A percentile compares a stretch with the other conserved stretches of the same genome.
Evolutionary conservation across 345 rosid genomes (phyloP).

Genomic region (Mangifera indica): DNA sequence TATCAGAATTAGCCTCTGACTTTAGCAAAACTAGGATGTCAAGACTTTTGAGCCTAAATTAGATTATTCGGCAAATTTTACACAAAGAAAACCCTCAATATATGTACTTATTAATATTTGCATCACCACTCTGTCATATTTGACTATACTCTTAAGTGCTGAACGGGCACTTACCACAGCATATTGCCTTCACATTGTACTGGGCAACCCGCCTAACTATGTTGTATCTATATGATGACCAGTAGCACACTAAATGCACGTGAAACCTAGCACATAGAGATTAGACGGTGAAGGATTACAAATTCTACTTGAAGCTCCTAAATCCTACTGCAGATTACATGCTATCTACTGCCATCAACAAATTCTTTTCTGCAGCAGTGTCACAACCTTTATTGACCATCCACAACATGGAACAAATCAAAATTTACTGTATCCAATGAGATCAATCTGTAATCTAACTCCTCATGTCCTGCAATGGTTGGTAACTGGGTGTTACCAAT

Average conservation of each 20-base stretch:
- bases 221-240: background rate
- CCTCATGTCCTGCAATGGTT: conserved; percentile 16
- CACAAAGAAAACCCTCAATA: background rate
- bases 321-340: conserved; percentile 19
- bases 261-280: conserved; percentile 6
- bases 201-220: background rate
- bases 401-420: conserved; percentile 10
- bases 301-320: conserved; percentile 4
- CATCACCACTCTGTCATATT: background rate
- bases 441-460: conserved; percentile 1
- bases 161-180: conserved; percentile 9
- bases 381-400: conserved; percentile 8
- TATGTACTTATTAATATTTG: background rate
- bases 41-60: background rate
- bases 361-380: background rate
- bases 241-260: conserved; percentile 21
- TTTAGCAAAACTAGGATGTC: background rate
- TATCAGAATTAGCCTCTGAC: background rate
- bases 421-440: background rate
- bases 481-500: conserved; percentile 2
- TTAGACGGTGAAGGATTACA: conserved; percentile 11
- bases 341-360: conserved; percentile 2
- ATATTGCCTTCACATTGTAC: conserved; percentile 6
- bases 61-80: background rate
- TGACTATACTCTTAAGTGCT: background rate